Evolutionary conservation across 805 yeast species (phyloP), one percentile per base, ranked within the genome.

Genomic region (Jamesozyma lodderae): DNA sequence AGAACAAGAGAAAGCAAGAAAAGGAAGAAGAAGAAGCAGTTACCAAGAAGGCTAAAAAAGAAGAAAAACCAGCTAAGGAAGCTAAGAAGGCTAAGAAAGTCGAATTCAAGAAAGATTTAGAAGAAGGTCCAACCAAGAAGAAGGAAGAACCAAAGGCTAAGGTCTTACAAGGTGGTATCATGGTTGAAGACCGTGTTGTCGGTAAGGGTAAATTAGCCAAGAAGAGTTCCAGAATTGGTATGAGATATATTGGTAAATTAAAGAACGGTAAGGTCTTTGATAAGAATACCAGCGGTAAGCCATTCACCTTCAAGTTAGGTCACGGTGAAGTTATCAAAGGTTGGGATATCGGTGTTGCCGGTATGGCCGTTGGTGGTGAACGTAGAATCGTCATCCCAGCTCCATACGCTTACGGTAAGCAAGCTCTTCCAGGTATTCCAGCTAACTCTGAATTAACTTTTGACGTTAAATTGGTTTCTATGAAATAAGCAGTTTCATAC

Each of bases 311-410:
- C 68, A 77, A 75, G 46, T 75, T 92, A 53, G 98, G 98, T 57
- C 83, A 81, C 64, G 98, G 97, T 60, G 98, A 92, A 69, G 96
- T 94, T 52, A 92, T 92, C 72, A 85, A 85, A 66, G 98, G 97
- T 49, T 92, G 95, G 85, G 99, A 92, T 62, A 75, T 90, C 57
- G 99, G 99, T 73, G 92, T 92, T 55, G 87, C 90, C 42, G 97
- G 97, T 62, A 88, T 92, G 96, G 79, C 94, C 41, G 94, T 85
- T 60, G 96, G 96, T 58, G 97, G 97, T 60, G 98, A 92, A 75
- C 88, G 98, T 75, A 80, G 97, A 71, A 86, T 92, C 51, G 75
- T 86, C 44, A 86, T 92, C 51, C 98, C 99, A 53, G 81, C 98
- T 38, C 77, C 88, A 57, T 83, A 84, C 79, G 99, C 96, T 41